These are phyloP conservation scores for Phytophthora podocarpi DNA, from an alignment of 352 stramenopile species.

Conservation along the genomic window DNA sequence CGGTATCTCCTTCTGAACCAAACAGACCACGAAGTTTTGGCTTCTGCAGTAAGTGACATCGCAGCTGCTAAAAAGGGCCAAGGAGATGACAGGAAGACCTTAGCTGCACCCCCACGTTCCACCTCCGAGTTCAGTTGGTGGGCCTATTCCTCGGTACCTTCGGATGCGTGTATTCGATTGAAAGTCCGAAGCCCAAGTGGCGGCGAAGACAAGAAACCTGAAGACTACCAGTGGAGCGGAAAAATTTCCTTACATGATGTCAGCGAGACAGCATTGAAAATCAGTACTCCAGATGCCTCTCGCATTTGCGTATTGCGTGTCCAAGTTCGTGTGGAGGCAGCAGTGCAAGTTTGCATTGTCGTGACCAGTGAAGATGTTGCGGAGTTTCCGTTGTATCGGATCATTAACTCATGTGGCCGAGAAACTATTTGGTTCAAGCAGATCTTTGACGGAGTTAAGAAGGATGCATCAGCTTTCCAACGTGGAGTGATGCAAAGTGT, in stretches of 20 bases:
- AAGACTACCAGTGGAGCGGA: conserved; percentile 75
- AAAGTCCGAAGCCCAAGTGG: conserved; percentile 47
- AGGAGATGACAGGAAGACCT: conserved; percentile 25
- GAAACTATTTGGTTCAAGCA: conserved; percentile 87
- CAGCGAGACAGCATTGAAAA: conserved; percentile 83
- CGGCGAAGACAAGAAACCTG: conserved; percentile 7
- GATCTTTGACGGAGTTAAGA: conserved; percentile 70
- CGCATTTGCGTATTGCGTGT: conserved; percentile 81
- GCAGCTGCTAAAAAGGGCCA: conserved; percentile 17
- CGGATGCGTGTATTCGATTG: conserved; percentile 66
- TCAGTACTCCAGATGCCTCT: conserved; percentile 83
- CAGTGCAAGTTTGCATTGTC: conserved; percentile 76
- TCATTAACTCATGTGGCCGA: conserved; percentile 74
- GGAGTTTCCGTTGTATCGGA: conserved; percentile 72
- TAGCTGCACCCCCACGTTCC: conserved; percentile 40
- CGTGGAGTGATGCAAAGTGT: conserved; percentile 73
- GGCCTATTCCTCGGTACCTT: conserved; percentile 49
- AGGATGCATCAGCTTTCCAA: conserved; percentile 49
- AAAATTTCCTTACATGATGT: conserved; percentile 86
- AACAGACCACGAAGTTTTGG: conserved; percentile 61
- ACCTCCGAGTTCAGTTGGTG: conserved; percentile 78
- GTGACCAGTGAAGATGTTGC: conserved; percentile 72
- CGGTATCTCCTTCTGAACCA: conserved; percentile 82
- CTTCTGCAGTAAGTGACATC: conserved; percentile 55
- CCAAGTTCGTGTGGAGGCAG: conserved; percentile 77